Evolutionary conservation across 257 asterid genomes (phyloP).

Genomic region (Galeopsis tetrahit): DNA sequence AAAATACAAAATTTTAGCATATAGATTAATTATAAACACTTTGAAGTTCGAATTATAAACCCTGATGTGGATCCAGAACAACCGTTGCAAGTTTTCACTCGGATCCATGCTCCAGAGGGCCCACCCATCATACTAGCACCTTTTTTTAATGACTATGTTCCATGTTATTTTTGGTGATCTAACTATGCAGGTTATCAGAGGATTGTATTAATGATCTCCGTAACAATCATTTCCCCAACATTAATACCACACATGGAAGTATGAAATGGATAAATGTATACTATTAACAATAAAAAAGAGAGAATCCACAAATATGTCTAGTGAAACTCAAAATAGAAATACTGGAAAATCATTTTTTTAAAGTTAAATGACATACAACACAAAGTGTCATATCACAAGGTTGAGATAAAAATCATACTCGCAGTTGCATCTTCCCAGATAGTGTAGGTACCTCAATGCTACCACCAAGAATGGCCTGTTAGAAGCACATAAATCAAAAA

Average conservation of each 20-base stretch:
- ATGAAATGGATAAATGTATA: neutral
- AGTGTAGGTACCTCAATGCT: conserved; percentile 80
- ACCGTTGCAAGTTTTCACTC: neutral
- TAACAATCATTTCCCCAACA: conserved; percentile 1
- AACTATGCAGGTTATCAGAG: neutral
- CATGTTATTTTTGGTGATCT: conserved; percentile 12
- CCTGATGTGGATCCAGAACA: neutral
- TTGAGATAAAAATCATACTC: conserved; percentile 49
- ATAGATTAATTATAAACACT: neutral
- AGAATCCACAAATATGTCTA: neutral
- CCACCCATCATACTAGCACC: conserved; percentile 4
- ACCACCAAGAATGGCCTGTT: conserved; percentile 97
- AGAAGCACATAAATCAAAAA: conserved; percentile 33
- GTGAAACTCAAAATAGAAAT: conserved; percentile 27
- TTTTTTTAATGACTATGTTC: neutral
- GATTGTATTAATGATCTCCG: neutral
- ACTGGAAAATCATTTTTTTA: conserved; percentile 13
- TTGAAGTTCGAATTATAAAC: conserved; percentile 18
- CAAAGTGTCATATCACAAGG: conserved; percentile 22
- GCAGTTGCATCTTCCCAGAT: conserved; percentile 63
- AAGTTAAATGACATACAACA: conserved; percentile 25
- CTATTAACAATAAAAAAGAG: conserved; percentile 7
- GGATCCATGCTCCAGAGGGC: conserved; percentile 5
- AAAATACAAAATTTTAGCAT: neutral
- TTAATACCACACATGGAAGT: conserved; percentile 3